Percentiles rank a stretch among this genome's conserved stretches.
Evolutionary conservation across 2,329 filamentous ascomycete species (phyloP).

Genomic region (Amphichorda felina): DNA sequence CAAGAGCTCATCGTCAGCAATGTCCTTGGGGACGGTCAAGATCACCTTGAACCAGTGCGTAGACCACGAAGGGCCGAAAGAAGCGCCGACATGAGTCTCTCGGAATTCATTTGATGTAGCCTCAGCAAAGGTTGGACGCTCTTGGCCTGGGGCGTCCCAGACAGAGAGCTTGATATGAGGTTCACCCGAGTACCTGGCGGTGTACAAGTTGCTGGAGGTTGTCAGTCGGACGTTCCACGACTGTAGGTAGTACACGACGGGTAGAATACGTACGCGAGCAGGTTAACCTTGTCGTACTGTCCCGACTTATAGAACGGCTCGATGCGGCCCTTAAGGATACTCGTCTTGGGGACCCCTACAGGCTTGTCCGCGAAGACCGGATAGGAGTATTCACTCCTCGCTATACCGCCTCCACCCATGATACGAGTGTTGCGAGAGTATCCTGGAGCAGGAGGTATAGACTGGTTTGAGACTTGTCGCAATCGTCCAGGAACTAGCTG

Average conservation of each 20-base stretch:
- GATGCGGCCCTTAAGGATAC: constrained; percentile 77
- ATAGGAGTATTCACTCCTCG: constrained; percentile 35
- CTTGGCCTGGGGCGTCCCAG: constrained; percentile 70
- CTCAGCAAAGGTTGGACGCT: constrained; percentile 77
- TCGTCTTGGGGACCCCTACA: constrained; percentile 68
- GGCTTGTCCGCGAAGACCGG: constrained; percentile 39
- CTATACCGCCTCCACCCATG: constrained; percentile 39
- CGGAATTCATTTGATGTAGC: constrained; percentile 65
- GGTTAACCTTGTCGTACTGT: constrained; percentile 66
- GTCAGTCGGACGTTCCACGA: constrained; percentile 7
- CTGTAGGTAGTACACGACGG: too few species aligned
- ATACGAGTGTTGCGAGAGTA: constrained; percentile 7
- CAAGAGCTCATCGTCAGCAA: constrained; percentile 67
- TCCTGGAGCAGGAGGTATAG: constrained; percentile 19
- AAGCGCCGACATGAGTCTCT: constrained; percentile 61
- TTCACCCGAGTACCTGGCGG: constrained; percentile 42
- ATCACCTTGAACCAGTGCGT: constrained; percentile 94
- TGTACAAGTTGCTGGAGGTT: constrained; percentile 22
- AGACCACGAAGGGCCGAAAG: constrained; percentile 89
- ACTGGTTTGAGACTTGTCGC: too few species aligned
- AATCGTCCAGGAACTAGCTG: too few species aligned
- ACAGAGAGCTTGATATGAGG: constrained; percentile 75
- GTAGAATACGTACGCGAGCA: constrained; percentile 47
- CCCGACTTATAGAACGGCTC: constrained; percentile 67
- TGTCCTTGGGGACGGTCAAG: constrained; percentile 62